Evolutionary conservation across 2,329 filamentous ascomycete species (phyloP), one percentile per base, ranked within the genome.

Genomic region (Cercospora sp.): DNA sequence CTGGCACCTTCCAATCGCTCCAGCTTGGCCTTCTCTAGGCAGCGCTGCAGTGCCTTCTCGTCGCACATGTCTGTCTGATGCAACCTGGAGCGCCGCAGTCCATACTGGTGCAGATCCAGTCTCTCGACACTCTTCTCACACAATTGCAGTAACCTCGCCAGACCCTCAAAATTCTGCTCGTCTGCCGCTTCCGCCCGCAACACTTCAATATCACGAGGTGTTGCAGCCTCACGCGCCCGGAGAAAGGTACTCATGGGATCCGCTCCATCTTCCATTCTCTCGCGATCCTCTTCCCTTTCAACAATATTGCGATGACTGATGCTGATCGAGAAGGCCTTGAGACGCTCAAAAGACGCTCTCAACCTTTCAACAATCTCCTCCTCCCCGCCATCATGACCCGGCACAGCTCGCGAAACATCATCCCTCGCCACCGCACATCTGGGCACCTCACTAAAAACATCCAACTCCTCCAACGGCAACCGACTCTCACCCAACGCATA

Each of bases 21-120:
- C n/a, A 60, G 12, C 30, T 20, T 40, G 13, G 45, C 45, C 5
- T 1, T 55, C 40, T 66, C 28, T 6, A 59, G 28, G 5, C 64
- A 2, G 18, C 40, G 23, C 13, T 60, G 60, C 10, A 66, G 18
- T 2, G 51, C 5, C 28, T 40, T n/a, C 23, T 59, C 55, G 9
- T 64, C 45, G 30, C 55, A 55, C 16, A 65, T 33, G 60, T 20
- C 51, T 12, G 10, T 51, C 1, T 26, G 20, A 23, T 51, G 18
- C 51, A 66, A 20, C 3, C 40, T 36, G 26, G 18, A 18, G n/a
- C 51, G 33, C 48, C 31, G 8, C 0, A 71, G 20, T 16, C 55
- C 23, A 31, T 66, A 67, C 58, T 60, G 66, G 20, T 64, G 55
- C 7, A 71, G 8, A 12, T 68, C 64, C 5, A 71, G 45, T 12